Evolutionary conservation across 2,329 filamentous ascomycete species (phyloP), one percentile per base, ranked within the genome.

Genomic region (Ophiostoma australiae): DNA sequence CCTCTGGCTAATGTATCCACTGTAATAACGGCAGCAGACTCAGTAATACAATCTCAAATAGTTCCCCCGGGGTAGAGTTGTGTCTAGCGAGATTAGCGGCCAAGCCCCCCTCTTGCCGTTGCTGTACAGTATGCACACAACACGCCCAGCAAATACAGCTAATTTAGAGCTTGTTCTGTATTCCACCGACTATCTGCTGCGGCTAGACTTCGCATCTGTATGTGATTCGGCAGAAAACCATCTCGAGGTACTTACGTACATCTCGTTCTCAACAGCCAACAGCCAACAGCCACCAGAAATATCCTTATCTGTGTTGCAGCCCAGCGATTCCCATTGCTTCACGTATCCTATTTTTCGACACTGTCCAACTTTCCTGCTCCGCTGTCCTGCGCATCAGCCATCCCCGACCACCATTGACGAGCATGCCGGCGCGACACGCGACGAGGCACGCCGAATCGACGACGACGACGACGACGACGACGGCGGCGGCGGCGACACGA

Each of bases 391-490:
- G 55, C 55, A 61, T 63, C 52, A 31, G 15, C 23, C 55, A 33
- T 35, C 4, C 17, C 13, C n/a, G 58, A 63, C 44, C 5, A 48
- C 15, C 55, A 27, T 33, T 13, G 58, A 63, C 27, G 65, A 41
- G 37, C 65, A 67, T 67, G 65, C 39, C 65, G 37, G 37, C 37
- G 65, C 65, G 65, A 67, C 23, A 37, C 63, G 63, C 35, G 65
- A 67, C 65, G 37, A 37, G 37, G 35, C 35, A 65, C 61, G 61
- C 61, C 17, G 61, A 65, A 37, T 65, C 39, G 33, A 37, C 33
- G 61, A 65, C 61, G 61, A 65, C 61, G 61, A 65, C 61, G 61
- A 65, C 58, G 58, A 63, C 58, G 58, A 63, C 27, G 23, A 39
- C 37, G n/a, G n/a, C 27, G 27, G 0, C 48, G 20, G n/a, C 52